Evolutionary conservation across 169 alveolate species (phyloP).

Genomic region (Plasmodium billcollinsi): DNA sequence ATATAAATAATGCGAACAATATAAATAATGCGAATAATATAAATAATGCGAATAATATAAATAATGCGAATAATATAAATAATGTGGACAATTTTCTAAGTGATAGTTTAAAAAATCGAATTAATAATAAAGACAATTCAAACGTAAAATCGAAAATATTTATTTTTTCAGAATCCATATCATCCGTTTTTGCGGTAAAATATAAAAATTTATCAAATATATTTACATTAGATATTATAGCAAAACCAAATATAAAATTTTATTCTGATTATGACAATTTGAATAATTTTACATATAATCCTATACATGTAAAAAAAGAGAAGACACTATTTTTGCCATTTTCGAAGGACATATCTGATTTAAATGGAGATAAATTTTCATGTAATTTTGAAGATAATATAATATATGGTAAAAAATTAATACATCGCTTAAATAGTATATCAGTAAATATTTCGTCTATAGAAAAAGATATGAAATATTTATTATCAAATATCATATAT

Average conservation of each 20-base stretch:
- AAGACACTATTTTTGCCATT: constrained; percentile 37
- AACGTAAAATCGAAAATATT: constrained; percentile 59
- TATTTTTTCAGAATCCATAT: constrained; percentile 66
- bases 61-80: not conserved
- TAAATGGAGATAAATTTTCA: constrained; percentile 16
- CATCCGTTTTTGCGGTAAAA: constrained; percentile 62
- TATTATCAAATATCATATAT: constrained; percentile 41
- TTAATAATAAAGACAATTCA: constrained; percentile 22
- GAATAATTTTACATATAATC: constrained; percentile 18
- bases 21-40: not conserved
- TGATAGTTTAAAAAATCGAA: not conserved
- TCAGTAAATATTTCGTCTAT: constrained; percentile 60
- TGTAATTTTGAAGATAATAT: constrained; percentile 46
- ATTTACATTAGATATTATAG: constrained; percentile 51
- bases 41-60: not conserved
- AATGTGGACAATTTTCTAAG: not conserved
- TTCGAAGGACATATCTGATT: constrained; percentile 17
- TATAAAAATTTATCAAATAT: constrained; percentile 38
- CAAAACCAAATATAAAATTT: constrained; percentile 40
- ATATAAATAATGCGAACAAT: no score
- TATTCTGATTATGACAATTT: constrained; percentile 37
- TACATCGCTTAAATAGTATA: constrained; percentile 50
- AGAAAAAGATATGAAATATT: constrained; percentile 49
- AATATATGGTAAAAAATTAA: constrained; percentile 40
- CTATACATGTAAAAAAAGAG: constrained; percentile 32